Evolutionary conservation across 148 eudicot genomes (phyloP), one percentile per base, ranked within the genome.

Genomic region (Suaeda aralocaspica): DNA sequence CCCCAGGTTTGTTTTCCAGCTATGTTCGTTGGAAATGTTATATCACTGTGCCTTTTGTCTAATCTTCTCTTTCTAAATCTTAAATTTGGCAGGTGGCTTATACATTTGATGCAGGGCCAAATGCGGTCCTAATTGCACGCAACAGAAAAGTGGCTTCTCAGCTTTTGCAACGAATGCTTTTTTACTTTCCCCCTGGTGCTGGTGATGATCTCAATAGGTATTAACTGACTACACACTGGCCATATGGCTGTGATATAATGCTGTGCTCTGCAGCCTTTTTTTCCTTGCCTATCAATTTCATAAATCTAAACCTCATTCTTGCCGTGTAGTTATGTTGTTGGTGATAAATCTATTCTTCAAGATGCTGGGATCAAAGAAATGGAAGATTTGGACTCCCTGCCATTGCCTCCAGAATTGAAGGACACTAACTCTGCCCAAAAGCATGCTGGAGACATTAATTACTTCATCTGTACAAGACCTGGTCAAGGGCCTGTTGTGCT

Each of bases 81-180:
- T n/a, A n/a, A n/a, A n/a, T n/a, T 74, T 59, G 41, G 73, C 96
- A 93, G 98, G 98, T 88, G 65, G 96, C 98, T 60, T 93, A 93
- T 76, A 90, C 98, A 2, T 78, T 78, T 50, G 81, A 78, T 34
- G 81, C 81, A 34, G 81, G 81, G 71, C 81, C 81, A 31, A 78
- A 78, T 41, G 81, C 81, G 5, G 77, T 78, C 41, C 42, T 78
- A 29, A 78, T 78, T 69, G 81, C 81, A 46, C 81, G 74, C 36
- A 36, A 78, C 61, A 69, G 81, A 49, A 68, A 88, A 56, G 78
- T 82, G 33, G 98, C 98, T 66, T 66, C 98, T 28, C 77, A 68
- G 76, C 80, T 93, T 83, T 85, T 93, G 68, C 88, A 87, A 72
- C 88, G 85, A 74, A 84, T 93, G 73, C 89, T 93, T 65, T 93